These are phyloP conservation scores for Phytophthora podocarpi DNA, from an alignment of 352 stramenopile species.

Conservation along the genomic window DNA sequence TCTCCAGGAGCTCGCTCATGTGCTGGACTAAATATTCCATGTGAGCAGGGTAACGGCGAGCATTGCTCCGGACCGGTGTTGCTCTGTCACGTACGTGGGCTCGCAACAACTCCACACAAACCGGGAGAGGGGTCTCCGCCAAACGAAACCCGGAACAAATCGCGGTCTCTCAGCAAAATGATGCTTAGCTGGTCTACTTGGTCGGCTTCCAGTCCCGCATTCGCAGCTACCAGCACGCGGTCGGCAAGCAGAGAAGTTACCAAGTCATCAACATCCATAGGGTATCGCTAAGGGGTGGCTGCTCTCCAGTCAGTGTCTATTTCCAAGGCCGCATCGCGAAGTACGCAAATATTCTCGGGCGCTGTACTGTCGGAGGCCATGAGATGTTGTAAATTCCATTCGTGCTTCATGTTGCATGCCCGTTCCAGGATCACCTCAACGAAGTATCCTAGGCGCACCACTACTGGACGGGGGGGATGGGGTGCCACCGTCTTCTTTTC, in stretches of 20 bases:
- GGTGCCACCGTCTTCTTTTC: neutral
- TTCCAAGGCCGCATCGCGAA: neutral
- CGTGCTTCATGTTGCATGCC: neutral
- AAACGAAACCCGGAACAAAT: conserved; percentile 6
- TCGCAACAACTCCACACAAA: neutral
- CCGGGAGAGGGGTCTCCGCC: neutral
- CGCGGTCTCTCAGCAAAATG: neutral
- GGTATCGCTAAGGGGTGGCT: neutral
- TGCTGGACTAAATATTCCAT: conserved; percentile 5
- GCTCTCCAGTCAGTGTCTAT: neutral
- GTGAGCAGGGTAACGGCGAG: neutral
- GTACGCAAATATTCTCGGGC: neutral
- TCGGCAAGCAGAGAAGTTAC: neutral
- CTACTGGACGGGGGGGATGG: neutral
- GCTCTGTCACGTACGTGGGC: neutral
- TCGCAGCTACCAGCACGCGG: neutral
- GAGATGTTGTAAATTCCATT: conserved; percentile 17
- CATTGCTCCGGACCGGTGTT: neutral
- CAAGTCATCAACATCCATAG: neutral
- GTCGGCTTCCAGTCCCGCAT: neutral
- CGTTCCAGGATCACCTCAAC: no score
- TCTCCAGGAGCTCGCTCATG: neutral
- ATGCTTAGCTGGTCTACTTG: neutral
- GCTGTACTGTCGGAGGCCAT: no score
- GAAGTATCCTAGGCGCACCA: no score